Conservation (phyloP, 495 filamentous ascomycete genomes). For the Lophiotrema nucula region DNA sequence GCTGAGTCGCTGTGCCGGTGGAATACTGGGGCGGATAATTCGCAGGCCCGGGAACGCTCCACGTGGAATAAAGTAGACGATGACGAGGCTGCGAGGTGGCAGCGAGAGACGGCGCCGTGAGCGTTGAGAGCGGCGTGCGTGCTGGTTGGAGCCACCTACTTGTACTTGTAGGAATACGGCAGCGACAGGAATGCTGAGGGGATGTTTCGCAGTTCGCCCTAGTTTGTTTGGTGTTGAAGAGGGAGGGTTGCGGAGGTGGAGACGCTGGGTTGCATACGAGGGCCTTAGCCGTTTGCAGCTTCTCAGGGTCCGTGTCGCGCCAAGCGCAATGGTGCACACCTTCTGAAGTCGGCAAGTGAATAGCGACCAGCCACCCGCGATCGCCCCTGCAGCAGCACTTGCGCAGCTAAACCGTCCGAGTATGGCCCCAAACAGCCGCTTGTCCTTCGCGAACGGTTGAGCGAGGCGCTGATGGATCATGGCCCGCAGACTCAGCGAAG, state of each 20-base stretch:
- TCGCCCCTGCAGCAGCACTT: not conserved
- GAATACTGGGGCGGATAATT: slow-evolving; percentile 27
- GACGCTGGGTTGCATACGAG: not conserved
- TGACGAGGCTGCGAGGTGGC: slow-evolving; percentile 30
- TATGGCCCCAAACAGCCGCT: not conserved
- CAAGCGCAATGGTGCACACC: too few species aligned
- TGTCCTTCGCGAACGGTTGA: too few species aligned
- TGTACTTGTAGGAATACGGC: not conserved
- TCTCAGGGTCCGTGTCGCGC: too few species aligned
- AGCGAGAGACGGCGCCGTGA: not conserved
- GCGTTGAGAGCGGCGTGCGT: not conserved
- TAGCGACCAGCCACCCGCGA: not conserved
- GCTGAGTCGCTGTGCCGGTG: not conserved
- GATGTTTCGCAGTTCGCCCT: not conserved
- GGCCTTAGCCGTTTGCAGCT: not conserved
- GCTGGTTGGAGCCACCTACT: too few species aligned
- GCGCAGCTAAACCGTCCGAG: not conserved
- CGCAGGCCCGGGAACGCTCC: slow-evolving; percentile 21
- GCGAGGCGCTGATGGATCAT: not conserved
- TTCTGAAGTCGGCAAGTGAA: too few species aligned
- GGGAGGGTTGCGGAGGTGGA: too few species aligned
- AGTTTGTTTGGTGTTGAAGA: not conserved
- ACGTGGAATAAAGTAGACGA: slow-evolving; percentile 30
- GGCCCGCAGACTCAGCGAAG: not conserved
- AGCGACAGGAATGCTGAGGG: not conserved